Percentiles rank a stretch among this genome's conserved stretches.
phyloP scores from a whole-genome alignment of 139 green algal species.

The Parachlorella kessleri region DNA sequence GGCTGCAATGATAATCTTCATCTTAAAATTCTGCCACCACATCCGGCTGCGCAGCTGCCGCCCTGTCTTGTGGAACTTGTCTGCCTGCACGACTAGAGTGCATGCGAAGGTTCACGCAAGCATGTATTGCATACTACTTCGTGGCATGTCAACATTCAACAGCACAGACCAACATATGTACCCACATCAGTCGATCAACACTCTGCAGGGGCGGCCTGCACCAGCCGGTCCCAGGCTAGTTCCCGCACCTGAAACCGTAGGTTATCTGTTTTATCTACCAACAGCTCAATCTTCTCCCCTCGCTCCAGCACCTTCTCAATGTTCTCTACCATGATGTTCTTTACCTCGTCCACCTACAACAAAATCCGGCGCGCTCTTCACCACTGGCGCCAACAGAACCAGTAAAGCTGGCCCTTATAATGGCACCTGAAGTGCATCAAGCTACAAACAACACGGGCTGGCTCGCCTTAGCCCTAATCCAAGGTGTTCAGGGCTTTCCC shows the following conservation, averaged over 20 bases:
- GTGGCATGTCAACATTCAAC: no score
- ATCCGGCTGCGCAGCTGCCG: constrained; percentile 83
- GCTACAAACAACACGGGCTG: no score
- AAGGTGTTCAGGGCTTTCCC: no score
- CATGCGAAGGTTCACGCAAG: no score
- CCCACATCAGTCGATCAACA: not conserved
- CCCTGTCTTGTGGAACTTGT: constrained; percentile 91
- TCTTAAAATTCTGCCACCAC: constrained; percentile 97
- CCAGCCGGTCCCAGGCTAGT: not conserved
- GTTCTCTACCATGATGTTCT: constrained; percentile 99
- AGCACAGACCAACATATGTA: not conserved
- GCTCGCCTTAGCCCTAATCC: no score
- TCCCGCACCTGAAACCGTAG: constrained; percentile 82
- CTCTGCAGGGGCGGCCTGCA: not conserved
- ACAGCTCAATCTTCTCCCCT: constrained; percentile 96
- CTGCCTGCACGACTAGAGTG: constrained; percentile 69
- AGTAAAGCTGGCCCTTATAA: no score
- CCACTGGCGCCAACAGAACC: no score
- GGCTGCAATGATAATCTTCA: constrained; percentile 76
- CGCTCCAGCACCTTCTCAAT: constrained; percentile 96
- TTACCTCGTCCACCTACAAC: constrained; percentile 94
- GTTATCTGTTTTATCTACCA: constrained; percentile 97
- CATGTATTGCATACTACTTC: no score
- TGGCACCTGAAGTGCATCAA: no score
- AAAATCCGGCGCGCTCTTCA: no score